These are phyloP conservation scores for Xerocomus amazonicus DNA, from an alignment of 1,284 basidiomycete species.

Conservation along the genomic window DNA sequence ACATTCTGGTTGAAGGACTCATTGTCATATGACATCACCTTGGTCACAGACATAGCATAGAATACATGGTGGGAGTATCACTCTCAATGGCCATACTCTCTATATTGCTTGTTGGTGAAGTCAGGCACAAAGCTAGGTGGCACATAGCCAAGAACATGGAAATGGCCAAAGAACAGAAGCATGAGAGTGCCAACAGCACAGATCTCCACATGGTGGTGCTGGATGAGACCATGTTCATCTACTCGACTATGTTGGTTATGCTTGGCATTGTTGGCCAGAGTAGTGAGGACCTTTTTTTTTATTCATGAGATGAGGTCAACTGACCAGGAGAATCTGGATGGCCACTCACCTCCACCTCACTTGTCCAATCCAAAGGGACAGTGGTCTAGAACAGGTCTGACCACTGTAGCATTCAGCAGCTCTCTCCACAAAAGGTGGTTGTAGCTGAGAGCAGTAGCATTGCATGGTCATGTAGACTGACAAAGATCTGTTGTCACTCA, in stretches of 20 bases:
- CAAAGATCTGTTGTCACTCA: background rate
- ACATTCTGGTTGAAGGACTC: background rate
- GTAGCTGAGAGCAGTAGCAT: background rate
- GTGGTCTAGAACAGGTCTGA: background rate
- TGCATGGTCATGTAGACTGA: background rate
- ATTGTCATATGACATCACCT: constrained; percentile 7
- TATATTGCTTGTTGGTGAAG: constrained; percentile 13
- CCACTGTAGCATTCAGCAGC: background rate
- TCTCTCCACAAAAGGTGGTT: background rate
- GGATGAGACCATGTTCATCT: constrained; percentile 4
- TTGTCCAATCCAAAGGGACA: background rate
- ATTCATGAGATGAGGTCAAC: too few species aligned
- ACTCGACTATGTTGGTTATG: background rate
- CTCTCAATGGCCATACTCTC: constrained; percentile 19
- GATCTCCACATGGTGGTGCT: background rate
- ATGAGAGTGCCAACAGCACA: background rate
- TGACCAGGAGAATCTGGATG: too few species aligned
- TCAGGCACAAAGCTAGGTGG: constrained; percentile 23
- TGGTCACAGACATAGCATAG: constrained; percentile 6
- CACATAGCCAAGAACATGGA: constrained; percentile 17
- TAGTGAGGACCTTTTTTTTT: background rate
- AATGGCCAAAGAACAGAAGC: constrained; percentile 21
- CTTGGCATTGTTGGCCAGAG: background rate
- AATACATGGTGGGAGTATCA: constrained; percentile 29
- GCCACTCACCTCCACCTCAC: background rate